Evolutionary conservation across 2,329 filamentous ascomycete genomes (phyloP), one percentile per base, ranked within the genome.

Genomic region (Graphiopsis chlorocephala): DNA sequence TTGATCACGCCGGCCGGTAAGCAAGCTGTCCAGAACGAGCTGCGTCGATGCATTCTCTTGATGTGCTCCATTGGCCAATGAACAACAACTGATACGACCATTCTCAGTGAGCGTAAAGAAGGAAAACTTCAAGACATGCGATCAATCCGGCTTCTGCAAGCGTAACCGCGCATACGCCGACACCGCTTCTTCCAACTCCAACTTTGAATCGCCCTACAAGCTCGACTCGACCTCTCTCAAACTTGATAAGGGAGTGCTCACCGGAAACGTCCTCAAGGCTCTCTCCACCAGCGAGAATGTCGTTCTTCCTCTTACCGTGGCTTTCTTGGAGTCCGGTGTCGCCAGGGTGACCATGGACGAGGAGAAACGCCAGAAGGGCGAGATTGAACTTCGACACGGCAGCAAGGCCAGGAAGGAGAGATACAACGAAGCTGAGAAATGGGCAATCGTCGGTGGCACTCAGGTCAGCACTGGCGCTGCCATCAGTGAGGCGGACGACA

Each of bases 121-220:
- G 76, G 88, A 97, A 73, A 93, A 96, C 78, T 99, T 98, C 85
- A 99, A 98, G 77, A 97, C 90, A 72, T 99, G 95, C 81, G 82
- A 90, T 70, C 94, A 99, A 77, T 95, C 94, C 4, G 95, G 95
- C 73, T 99, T 99, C 82, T 99, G 95, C 81, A 95, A 93, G 77
- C 91, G 95, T 69, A 98, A 98, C 80, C 88, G 95, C 76, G 90
- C 87, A 45, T 93, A 91, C 76, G 95, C 95, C 75, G 93, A 98
- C 78, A 82, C 86, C 68, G 92, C 88, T 68, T 79, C 86, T 53
- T 81, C 86, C 48, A 80, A 86, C 64, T 88, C 86, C 66, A 84
- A 86, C 10, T 97, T 92, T 90, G 82, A 83, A 69, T 88, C 92
- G 8, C 94, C 94, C 0, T 99, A 98, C 80, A 83, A 84, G 68